These are phyloP conservation scores for Hibiscus syriacus DNA, from an alignment of 345 rosid genomes.

Conservation along the genomic window DNA sequence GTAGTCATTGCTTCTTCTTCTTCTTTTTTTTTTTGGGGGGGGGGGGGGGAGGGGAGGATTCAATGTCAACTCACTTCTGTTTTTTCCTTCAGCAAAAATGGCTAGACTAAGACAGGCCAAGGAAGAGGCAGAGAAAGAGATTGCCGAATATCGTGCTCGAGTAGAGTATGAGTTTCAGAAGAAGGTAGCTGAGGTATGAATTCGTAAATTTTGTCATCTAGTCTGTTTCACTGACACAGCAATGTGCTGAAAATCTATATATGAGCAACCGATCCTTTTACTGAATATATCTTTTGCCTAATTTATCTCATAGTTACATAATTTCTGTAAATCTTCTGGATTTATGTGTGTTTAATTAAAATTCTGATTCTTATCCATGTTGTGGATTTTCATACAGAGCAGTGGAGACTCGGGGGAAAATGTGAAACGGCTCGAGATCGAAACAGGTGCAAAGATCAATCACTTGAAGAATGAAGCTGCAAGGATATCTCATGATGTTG, in stretches of 20 bases:
- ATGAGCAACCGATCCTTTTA: not conserved
- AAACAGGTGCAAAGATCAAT: slow-evolving; percentile 59
- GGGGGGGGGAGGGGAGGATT: too few species aligned
- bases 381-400: slow-evolving; percentile 36
- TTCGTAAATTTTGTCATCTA: not conserved
- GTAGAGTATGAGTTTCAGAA: slow-evolving; percentile 66
- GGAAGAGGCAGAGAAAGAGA: slow-evolving; percentile 75
- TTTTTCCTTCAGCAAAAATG: slow-evolving; percentile 47
- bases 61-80: slow-evolving; percentile 3
- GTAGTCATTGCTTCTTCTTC: not conserved
- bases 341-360: not conserved
- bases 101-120: slow-evolving; percentile 81
- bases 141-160: slow-evolving; percentile 55
- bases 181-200: slow-evolving; percentile 58
- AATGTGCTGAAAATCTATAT: not conserved
- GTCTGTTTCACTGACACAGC: not conserved
- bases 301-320: not conserved
- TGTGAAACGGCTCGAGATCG: slow-evolving; percentile 76
- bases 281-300: not conserved
- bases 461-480: slow-evolving; percentile 52
- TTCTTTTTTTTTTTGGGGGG: too few species aligned
- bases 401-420: slow-evolving; percentile 87
- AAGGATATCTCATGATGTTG: slow-evolving; percentile 50
- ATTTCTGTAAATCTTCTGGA: not conserved
- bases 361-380: not conserved